Evolutionary conservation across 2,329 filamentous ascomycete species (phyloP).

Genomic region (Trichoderma sp.): DNA sequence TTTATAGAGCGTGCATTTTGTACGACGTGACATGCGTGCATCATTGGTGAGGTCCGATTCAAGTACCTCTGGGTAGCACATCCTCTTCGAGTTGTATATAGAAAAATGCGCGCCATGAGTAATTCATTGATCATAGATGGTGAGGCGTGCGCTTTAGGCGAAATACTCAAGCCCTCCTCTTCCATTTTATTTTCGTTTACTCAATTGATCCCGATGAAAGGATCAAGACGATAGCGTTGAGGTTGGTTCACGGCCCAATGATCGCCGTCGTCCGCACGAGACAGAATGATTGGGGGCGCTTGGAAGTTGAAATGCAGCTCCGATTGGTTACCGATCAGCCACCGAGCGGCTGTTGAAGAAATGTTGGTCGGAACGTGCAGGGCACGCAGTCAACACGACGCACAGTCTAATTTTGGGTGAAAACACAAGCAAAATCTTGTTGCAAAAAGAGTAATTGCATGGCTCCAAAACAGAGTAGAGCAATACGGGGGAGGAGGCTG

Average conservation of each 20-base stretch:
- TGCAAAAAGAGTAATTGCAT: not conserved
- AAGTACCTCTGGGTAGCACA: not conserved
- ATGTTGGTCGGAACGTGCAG: not conserved
- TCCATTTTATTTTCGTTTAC: not conserved
- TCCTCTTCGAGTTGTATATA: not conserved
- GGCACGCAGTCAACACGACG: not conserved
- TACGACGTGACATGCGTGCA: not conserved
- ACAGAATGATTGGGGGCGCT: conserved; percentile 5
- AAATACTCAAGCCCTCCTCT: not conserved
- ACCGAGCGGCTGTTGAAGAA: conserved; percentile 2
- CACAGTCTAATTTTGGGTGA: not conserved
- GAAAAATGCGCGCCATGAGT: not conserved
- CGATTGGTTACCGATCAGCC: conserved; percentile 17
- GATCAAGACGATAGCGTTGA: not conserved
- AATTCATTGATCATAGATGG: not conserved
- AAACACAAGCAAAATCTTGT: not conserved
- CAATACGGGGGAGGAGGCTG: not conserved
- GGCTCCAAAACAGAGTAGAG: not conserved
- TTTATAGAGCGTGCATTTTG: conserved; percentile 19
- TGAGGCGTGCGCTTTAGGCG: not conserved
- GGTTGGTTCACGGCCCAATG: conserved; percentile 1
- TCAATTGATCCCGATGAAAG: not conserved
- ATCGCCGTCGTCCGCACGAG: not conserved
- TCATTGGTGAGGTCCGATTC: conserved; percentile 6
- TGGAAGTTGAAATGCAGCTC: not conserved